phyloP scores from a whole-genome alignment of 768 basidiomycete species.

The Amanita thiersii region DNA sequence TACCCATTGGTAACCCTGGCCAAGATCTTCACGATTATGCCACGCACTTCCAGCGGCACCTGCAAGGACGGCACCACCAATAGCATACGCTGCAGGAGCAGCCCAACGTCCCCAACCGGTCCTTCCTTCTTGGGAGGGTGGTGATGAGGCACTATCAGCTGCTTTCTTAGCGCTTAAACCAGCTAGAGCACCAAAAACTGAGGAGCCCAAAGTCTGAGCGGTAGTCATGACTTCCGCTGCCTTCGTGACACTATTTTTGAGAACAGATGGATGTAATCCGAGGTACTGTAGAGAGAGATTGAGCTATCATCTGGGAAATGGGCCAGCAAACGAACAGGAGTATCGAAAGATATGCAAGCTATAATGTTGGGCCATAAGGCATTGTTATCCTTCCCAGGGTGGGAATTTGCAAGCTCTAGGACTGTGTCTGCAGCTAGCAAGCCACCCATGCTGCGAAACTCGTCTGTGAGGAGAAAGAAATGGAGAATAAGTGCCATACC shows the following conservation, averaged over 20 bases:
- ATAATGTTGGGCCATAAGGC: conserved; percentile 85
- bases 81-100: conserved; percentile 53
- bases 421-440: conserved; percentile 81
- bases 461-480: neutral
- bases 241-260: conserved; percentile 77
- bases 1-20: conserved; percentile 63
- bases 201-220: conserved; percentile 57
- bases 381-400: conserved; percentile 42
- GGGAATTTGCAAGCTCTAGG: conserved; percentile 58
- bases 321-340: conserved; percentile 56
- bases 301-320: neutral
- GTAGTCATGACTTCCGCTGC: conserved; percentile 61
- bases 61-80: conserved; percentile 70
- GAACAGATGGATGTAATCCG: conserved; percentile 77
- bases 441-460: conserved; percentile 75
- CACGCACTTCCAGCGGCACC: conserved; percentile 83
- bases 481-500: conserved; percentile 30
- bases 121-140: conserved; percentile 13
- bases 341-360: conserved; percentile 82
- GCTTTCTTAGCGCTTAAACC: conserved; percentile 39
- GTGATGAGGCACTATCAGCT: conserved; percentile 18
- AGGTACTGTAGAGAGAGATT: conserved; percentile 50
- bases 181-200: conserved; percentile 49
- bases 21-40: conserved; percentile 70
- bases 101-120: conserved; percentile 56